Base-by-base conservation (phyloP, 257 asterid genomes). In the Henckelia pumila region DNA sequence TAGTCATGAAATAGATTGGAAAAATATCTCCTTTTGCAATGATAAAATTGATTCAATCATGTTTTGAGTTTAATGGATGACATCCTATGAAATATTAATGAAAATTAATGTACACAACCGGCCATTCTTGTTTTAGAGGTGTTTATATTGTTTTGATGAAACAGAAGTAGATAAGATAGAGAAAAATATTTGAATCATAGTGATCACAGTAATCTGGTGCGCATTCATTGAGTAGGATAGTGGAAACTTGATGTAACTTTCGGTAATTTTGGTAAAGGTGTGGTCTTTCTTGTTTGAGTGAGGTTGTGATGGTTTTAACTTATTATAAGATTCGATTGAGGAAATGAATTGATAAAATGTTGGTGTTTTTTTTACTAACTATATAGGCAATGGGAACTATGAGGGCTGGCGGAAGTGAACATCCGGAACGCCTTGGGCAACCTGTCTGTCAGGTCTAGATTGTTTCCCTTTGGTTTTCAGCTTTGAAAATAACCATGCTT, bases 341-440 rank as follows among this genome's bases (percentile, higher is more conserved):
- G 61, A 24, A 63, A 67, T 77, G 74, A 66, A 56, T 52, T 33
- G 71, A 59, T 61, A 26, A 47, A 32, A 47, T 22, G 28, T 59
- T 66, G 20, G 16, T 24, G 16, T 24, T 22, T 65, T 55, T 56
- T 40, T 60, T 50, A 69, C 57, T 71, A 59, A 68, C 76, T 69
- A 47, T 69, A 47, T 69, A 85, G 93, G 88, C 74, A 67, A 71
- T 77, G 77, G 86, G 81, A 76, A 75, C 76, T 66, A 53, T 67
- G 67, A 76, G 84, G 67, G 73, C 75, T 65, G 71, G 81, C 62
- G 85, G 81, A 66, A 88, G 75, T 40, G 91, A 77, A 71, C 73
- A 77, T 69, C 88, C 93, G 0, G 89, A 85, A 68, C 85, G 93
- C 35, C 76, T 55, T 68, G 95, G 90, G 69, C 95, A 88, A 71